Evolutionary conservation across 2,329 filamentous ascomycete species (phyloP).

Genomic region (Aspergillus sp.): DNA sequence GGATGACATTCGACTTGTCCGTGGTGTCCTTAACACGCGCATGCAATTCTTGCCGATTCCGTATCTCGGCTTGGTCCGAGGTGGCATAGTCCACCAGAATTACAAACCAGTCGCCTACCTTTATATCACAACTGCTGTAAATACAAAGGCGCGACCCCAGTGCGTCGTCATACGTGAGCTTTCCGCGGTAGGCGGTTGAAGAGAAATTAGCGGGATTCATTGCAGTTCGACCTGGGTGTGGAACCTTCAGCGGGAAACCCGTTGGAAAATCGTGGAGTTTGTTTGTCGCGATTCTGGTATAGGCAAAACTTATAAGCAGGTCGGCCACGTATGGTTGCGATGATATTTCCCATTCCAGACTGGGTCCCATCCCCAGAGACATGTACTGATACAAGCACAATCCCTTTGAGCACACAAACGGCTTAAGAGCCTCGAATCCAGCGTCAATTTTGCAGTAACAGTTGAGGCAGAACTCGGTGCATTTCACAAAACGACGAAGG

Average conservation of each 20-base stretch:
- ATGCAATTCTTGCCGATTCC: slow-evolving; percentile 31
- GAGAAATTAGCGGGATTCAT: not conserved
- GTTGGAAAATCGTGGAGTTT: slow-evolving; percentile 55
- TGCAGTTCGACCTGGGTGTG: slow-evolving; percentile 21
- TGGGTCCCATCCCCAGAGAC: slow-evolving; percentile 78
- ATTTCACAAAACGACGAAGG: slow-evolving; percentile 73
- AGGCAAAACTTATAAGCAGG: slow-evolving; percentile 79
- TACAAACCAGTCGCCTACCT: slow-evolving; percentile 55
- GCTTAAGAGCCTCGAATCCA: slow-evolving; percentile 56
- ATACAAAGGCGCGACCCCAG: slow-evolving; percentile 36
- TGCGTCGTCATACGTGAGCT: not conserved
- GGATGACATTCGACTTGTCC: slow-evolving; percentile 46
- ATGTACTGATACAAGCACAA: slow-evolving; percentile 89
- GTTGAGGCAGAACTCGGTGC: slow-evolving; percentile 82
- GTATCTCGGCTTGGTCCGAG: too few relatives aligned
- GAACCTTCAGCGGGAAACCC: slow-evolving; percentile 57
- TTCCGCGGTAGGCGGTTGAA: not conserved
- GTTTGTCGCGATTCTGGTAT: slow-evolving; percentile 51
- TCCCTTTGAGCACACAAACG: slow-evolving; percentile 70
- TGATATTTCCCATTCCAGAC: slow-evolving; percentile 79
- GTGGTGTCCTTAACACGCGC: slow-evolving; percentile 51
- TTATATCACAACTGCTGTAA: slow-evolving; percentile 34
- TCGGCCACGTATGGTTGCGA: slow-evolving; percentile 81
- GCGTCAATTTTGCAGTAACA: slow-evolving; percentile 70
- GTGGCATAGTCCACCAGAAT: slow-evolving; percentile 22